Conservation (phyloP, 2,329 filamentous ascomycete species). For the Sclerotinia nivalis region DNA sequence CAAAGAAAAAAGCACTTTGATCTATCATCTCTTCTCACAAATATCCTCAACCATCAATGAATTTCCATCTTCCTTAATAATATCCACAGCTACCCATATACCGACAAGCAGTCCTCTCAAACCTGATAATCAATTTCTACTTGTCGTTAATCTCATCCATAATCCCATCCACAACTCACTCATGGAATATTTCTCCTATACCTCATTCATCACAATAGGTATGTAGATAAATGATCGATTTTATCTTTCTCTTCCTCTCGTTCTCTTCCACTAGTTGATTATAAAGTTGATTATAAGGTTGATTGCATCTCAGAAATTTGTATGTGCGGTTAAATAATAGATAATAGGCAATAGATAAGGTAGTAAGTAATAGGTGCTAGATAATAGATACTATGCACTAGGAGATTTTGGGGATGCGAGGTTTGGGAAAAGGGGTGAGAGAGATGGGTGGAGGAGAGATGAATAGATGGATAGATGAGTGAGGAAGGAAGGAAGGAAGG, state of each 20-base stretch:
- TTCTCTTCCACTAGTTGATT: background rate
- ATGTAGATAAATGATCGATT: background rate
- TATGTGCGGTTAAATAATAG: too few species aligned
- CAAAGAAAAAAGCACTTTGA: background rate
- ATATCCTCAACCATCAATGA: background rate
- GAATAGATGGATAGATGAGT: too few species aligned
- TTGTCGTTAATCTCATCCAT: background rate
- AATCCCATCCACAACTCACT: too few species aligned
- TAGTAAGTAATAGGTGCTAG: too few species aligned
- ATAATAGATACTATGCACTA: too few species aligned
- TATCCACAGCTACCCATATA: background rate
- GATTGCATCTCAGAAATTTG: too few species aligned
- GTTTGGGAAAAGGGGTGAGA: too few species aligned
- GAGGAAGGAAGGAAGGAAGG: too few species aligned
- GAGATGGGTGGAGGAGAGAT: background rate
- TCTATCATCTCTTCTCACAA: background rate
- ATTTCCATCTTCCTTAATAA: background rate
- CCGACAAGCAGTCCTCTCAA: background rate
- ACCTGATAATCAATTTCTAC: background rate
- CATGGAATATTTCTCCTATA: background rate
- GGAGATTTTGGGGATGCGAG: too few species aligned
- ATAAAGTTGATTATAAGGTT: too few species aligned
- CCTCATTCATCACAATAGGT: background rate
- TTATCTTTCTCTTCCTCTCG: background rate
- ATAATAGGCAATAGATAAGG: too few species aligned